phyloP scores from a whole-genome alignment of 768 basidiomycete species.

The Serendipita sp. region DNA sequence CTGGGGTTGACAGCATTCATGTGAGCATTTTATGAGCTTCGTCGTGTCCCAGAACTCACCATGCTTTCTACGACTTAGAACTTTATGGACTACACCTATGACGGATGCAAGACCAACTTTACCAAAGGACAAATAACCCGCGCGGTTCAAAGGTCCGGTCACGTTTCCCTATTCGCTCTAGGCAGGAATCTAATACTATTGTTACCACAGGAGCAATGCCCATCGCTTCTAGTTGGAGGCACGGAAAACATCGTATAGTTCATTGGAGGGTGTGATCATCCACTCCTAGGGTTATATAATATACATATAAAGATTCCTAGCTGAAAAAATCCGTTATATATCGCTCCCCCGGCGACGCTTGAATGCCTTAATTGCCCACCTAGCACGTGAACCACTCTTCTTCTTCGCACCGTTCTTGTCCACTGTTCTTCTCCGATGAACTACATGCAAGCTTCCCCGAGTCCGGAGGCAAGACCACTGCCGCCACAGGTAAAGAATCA shows the following conservation, averaged over 20 bases:
- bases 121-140: too few relatives aligned
- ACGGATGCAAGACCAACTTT: not conserved
- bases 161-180: too few relatives aligned
- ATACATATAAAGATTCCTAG: too few relatives aligned
- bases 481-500: constrained; percentile 32
- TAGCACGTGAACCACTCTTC: constrained; percentile 8
- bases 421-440: constrained; percentile 15
- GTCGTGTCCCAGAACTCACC: too few relatives aligned
- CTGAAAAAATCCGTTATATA: constrained; percentile 23
- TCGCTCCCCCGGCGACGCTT: constrained; percentile 21
- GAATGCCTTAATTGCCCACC: constrained; percentile 19
- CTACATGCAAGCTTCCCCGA: constrained; percentile 23
- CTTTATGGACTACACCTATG: not conserved
- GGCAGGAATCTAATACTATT: too few relatives aligned
- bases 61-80: not conserved
- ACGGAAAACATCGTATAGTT: too few relatives aligned
- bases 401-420: constrained; percentile 8
- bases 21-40: not conserved
- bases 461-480: constrained; percentile 22
- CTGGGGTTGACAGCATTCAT: not conserved
- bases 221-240: too few relatives aligned
- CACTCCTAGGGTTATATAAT: too few relatives aligned
- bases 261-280: too few relatives aligned
- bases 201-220: too few relatives aligned
- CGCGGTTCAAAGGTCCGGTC: too few relatives aligned